These are phyloP conservation scores for Starmera caribaea DNA, from an alignment of 805 yeast genomes.

Conservation along the genomic window DNA sequence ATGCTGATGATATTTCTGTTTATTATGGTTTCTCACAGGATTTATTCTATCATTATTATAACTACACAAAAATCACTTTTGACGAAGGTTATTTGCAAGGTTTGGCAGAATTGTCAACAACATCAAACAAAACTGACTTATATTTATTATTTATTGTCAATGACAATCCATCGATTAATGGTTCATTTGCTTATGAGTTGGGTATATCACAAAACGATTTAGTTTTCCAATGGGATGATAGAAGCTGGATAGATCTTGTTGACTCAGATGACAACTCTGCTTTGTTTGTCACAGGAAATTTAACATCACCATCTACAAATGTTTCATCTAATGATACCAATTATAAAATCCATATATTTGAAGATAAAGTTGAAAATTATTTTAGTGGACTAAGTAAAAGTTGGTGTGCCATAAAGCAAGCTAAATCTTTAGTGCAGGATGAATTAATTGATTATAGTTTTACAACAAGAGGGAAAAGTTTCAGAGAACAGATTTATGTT, in stretches of 20 bases:
- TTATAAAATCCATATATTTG: slow-evolving; percentile 38
- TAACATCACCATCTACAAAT: slow-evolving; percentile 17
- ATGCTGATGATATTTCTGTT: neutral
- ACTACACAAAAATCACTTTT: neutral
- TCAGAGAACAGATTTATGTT: slow-evolving; percentile 54
- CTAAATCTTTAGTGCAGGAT: slow-evolving; percentile 18
- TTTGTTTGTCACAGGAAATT: slow-evolving; percentile 51
- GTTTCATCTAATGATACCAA: slow-evolving; percentile 6
- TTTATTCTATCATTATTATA: neutral
- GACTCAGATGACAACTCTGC: slow-evolving; percentile 68
- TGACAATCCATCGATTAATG: neutral
- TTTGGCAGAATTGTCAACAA: neutral
- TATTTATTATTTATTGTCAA: neutral
- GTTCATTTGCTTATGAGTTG: slow-evolving; percentile 22
- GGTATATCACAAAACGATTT: slow-evolving; percentile 57
- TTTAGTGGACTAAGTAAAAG: slow-evolving; percentile 38
- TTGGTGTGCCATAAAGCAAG: slow-evolving; percentile 62
- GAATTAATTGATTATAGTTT: slow-evolving; percentile 6
- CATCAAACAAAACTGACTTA: neutral
- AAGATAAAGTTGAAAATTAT: slow-evolving; percentile 26
- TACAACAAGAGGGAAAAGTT: slow-evolving; percentile 34
- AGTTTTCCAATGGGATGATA: slow-evolving; percentile 61
- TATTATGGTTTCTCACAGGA: neutral
- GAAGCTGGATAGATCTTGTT: slow-evolving; percentile 43
- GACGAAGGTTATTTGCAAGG: neutral